Percentiles rank a stretch among this genome's conserved stretches.
Conservation (phyloP, 1,139 yeast genomes). For the Pichia sp. region DNA sequence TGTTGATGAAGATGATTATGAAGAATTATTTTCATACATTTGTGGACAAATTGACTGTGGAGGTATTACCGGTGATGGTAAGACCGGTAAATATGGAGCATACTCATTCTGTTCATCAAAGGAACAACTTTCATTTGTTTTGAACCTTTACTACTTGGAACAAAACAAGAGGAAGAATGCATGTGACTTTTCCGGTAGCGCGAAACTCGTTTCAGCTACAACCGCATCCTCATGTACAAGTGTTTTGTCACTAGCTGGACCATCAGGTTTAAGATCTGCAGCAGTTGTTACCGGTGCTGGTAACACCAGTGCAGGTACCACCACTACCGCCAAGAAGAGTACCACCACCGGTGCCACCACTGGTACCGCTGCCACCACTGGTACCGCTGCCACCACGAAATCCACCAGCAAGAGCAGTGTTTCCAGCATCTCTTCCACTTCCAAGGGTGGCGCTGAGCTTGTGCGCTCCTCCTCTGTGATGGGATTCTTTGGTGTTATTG, state of each 20-base stretch:
- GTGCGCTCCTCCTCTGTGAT: constrained; percentile 6
- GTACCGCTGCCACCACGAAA: constrained; percentile 18
- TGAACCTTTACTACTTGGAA: constrained; percentile 56
- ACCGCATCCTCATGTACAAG: constrained; percentile 33
- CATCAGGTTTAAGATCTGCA: constrained; percentile 33
- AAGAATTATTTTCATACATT: constrained; percentile 43
- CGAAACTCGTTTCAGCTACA: constrained; percentile 31
- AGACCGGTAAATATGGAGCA: constrained; percentile 55
- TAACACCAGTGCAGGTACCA: constrained; percentile 4
- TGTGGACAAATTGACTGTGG: constrained; percentile 42
- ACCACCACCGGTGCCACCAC: constrained; percentile 17
- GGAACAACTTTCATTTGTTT: constrained; percentile 54
- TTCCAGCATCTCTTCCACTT: constrained; percentile 8
- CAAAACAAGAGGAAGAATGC: constrained; percentile 41
- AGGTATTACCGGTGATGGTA: constrained; percentile 43
- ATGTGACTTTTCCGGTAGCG: constrained; percentile 66
- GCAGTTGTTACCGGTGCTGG: constrained; percentile 31
- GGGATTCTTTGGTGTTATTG: constrained; percentile 12
- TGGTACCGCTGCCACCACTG: constrained; percentile 22
- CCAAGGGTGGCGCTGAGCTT: constrained; percentile 9
- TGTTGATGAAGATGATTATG: constrained; percentile 46
- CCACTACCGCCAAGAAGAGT: constrained; percentile 22
- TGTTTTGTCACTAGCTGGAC: constrained; percentile 34
- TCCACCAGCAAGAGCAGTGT: background rate
- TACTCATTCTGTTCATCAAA: constrained; percentile 58